Evolutionary conservation across 148 eudicot genomes (phyloP).

Genomic region (Polygonum maritimum): DNA sequence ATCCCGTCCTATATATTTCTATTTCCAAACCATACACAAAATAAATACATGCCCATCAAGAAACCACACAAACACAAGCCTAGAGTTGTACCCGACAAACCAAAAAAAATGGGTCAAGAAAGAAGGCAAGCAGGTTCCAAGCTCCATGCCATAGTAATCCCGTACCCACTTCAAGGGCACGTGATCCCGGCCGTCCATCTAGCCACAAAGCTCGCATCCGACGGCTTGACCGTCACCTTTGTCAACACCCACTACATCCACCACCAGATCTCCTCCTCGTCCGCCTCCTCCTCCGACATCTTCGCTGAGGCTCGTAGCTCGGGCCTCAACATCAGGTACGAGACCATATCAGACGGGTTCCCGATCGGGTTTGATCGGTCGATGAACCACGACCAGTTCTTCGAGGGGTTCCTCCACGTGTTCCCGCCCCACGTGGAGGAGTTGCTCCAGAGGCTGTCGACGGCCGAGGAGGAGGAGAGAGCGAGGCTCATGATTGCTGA

Average conservation of each 20-base stretch:
- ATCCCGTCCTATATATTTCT: not conserved
- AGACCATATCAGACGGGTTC: conserved; percentile 40
- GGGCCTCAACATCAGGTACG: conserved; percentile 45
- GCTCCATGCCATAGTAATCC: conserved; percentile 46
- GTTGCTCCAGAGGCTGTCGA: conserved; percentile 18
- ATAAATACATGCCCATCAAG: not conserved
- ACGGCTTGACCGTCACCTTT: conserved; percentile 62
- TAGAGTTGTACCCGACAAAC: too few relatives aligned
- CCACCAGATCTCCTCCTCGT: conserved; percentile 27
- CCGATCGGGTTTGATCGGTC: conserved; percentile 31
- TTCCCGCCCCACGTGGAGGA: conserved; percentile 41
- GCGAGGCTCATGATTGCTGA: conserved; percentile 51
- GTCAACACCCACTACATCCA: conserved; percentile 51
- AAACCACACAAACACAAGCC: not conserved
- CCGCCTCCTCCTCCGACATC: conserved; percentile 21
- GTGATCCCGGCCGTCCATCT: conserved; percentile 46
- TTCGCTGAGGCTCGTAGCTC: conserved; percentile 28
- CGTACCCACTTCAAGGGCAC: conserved; percentile 60
- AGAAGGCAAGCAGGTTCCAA: not conserved
- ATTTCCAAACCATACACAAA: not conserved
- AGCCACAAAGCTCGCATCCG: conserved; percentile 55
- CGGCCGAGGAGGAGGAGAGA: not conserved
- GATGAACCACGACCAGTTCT: conserved; percentile 34
- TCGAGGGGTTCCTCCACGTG: conserved; percentile 37
- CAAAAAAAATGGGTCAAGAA: conserved; percentile 4